Evolutionary conservation across 2,329 filamentous ascomycete genomes (phyloP), one percentile per base, ranked within the genome.

Genomic region (Bipolaris zeicola): DNA sequence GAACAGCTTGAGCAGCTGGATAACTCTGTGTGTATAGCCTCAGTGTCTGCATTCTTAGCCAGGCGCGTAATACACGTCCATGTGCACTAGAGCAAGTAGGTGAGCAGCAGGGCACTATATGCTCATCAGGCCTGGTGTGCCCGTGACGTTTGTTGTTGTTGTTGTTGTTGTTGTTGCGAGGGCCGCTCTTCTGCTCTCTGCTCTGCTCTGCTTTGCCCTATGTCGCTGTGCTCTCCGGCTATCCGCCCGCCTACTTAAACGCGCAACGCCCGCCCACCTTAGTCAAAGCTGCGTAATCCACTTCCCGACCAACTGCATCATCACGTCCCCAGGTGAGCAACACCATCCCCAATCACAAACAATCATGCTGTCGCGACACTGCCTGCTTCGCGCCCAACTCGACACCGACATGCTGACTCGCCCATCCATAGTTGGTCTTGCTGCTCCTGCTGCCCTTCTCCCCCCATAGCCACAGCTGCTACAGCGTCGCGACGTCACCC

Each of bases 211-310:
- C 34, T 7, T 6, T 14, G 24, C 46, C 16, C 45, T 26, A 24
- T 18, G 41, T 37, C 41, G 50, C 46, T 54, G 43, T 20, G 26
- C 37, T 31, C 45, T 31, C 38, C 48, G 52, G 38, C 52, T 46
- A 45, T 41, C 52, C 54, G 47, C 44, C 53, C 31, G 14, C 44
- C 38, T 61, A 59, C 55, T 57, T 58, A 56, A 59, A 43, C 51
- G 41, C 52, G 24, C 49, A 48, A 39, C 55, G 50, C 47, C 57
- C 60, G 46, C 53, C 50, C 61, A 52, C 51, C 56, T 64, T 64
- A 64, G 62, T 64, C 62, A 64, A 56, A 56, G 55, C 62, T 64
- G 60, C 55, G 55, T 64, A 62, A 64, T 64, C 62, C 52, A 50
- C 60, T 50, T 60, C 48, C 51, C 52, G 53, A 53, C 61, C 59